These are phyloP conservation scores for Suhomyces anneliseae DNA, from an alignment of 1,139 yeast species.

Conservation along the genomic window DNA sequence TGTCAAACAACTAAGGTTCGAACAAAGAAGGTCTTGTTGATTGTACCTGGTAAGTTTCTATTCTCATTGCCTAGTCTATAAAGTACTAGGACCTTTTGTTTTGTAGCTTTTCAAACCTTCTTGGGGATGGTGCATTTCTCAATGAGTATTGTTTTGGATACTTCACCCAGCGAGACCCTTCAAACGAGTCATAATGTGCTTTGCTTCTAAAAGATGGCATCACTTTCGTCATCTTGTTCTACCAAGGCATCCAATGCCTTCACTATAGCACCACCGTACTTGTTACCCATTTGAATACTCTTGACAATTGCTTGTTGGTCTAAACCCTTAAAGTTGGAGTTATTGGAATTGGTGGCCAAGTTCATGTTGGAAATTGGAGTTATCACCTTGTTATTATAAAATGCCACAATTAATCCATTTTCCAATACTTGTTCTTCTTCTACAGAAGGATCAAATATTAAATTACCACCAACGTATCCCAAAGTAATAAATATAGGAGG, in stretches of 20 bases:
- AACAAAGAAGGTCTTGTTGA: too few relatives aligned
- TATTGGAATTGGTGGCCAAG: conserved; percentile 43
- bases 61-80: too few relatives aligned
- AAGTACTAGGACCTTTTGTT: too few relatives aligned
- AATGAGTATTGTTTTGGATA: too few relatives aligned
- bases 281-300: conserved; percentile 32
- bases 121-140: too few relatives aligned
- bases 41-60: too few relatives aligned
- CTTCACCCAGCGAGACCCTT: too few relatives aligned
- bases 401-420: conserved; percentile 73
- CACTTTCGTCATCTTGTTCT: conserved; percentile 40
- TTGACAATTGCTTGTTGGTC: conserved; percentile 27
- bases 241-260: conserved; percentile 42
- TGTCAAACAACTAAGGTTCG: too few relatives aligned
- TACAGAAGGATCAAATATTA: conserved; percentile 76
- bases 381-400: conserved; percentile 61
- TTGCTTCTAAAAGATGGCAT: conserved; percentile 14
- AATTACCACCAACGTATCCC: conserved; percentile 69
- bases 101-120: too few relatives aligned
- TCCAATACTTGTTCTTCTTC: conserved; percentile 88
- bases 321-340: conserved; percentile 43
- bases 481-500: conserved; percentile 79
- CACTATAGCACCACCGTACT: conserved; percentile 37
- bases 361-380: conserved; percentile 64
- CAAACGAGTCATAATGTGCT: too few relatives aligned